phyloP scores from a whole-genome alignment of 176 grass and related monocot genomes.

The Saccharum officinarum region DNA sequence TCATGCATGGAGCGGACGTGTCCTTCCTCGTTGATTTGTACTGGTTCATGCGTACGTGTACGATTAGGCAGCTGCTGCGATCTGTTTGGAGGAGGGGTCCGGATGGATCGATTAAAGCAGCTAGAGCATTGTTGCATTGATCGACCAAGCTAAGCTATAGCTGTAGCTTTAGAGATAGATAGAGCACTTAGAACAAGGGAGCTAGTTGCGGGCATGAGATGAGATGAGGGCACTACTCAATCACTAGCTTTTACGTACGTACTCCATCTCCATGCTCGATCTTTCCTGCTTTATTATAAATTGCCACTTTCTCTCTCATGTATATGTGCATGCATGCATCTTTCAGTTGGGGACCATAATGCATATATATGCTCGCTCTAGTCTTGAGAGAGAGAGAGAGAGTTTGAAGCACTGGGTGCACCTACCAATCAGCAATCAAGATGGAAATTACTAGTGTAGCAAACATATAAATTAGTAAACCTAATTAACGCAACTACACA shows the following conservation, averaged over 20 bases:
- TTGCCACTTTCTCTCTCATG: conserved; percentile 27
- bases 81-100: neutral
- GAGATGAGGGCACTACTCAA: conserved; percentile 17
- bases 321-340: neutral
- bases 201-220: conserved; percentile 14
- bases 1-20: conserved; percentile 22
- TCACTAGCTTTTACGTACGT: neutral
- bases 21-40: conserved; percentile 9
- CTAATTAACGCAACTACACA: conserved; percentile 19
- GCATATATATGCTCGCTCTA: neutral
- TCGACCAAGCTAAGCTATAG: neutral
- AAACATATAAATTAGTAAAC: neutral
- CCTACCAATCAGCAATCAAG: conserved; percentile 38
- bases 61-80: neutral
- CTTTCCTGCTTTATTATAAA: neutral
- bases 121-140: neutral
- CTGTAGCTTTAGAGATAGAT: conserved; percentile 10
- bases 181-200: conserved; percentile 27
- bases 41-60: neutral
- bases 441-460: neutral
- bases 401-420: conserved; percentile 12
- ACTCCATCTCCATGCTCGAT: neutral
- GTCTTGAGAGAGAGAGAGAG: neutral
- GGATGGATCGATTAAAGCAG: neutral
- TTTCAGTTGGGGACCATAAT: conserved; percentile 29